These are phyloP conservation scores for Rubia peregrina DNA, from an alignment of 305 asterid genomes.

Conservation along the genomic window DNA sequence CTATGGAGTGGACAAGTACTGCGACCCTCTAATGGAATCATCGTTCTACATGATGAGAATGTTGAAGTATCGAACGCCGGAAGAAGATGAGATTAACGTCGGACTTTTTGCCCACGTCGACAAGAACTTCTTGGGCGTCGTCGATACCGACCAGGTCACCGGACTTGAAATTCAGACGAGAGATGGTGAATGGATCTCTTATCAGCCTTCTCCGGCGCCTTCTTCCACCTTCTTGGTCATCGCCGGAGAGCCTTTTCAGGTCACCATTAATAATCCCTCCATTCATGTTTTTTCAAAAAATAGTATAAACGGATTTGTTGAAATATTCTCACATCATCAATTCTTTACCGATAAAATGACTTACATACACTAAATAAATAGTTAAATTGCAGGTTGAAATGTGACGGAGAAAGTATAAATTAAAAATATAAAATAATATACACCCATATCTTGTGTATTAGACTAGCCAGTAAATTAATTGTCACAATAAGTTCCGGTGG, in stretches of 20 bases:
- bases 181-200: conserved; percentile 58
- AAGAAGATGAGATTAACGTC: conserved; percentile 29
- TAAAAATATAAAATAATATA: no score
- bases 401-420: no score
- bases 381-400: no score
- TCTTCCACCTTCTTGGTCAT: conserved; percentile 53
- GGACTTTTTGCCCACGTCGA: conserved; percentile 67
- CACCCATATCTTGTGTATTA: no score
- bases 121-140: conserved; percentile 54
- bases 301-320: no score
- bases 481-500: no score
- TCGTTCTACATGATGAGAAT: conserved; percentile 49
- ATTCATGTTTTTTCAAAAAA: no score
- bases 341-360: no score
- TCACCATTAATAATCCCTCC: conserved; percentile 3
- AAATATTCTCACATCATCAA: no score
- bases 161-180: conserved; percentile 56
- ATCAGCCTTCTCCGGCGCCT: conserved; percentile 37
- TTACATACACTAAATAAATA: no score
- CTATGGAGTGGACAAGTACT: conserved; percentile 51
- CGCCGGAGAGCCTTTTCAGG: conserved; percentile 76
- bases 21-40: conserved; percentile 30
- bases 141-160: conserved; percentile 52
- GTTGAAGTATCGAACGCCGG: conserved; percentile 49
- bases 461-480: no score